These are phyloP conservation scores for Excoecaria agallocha DNA, from an alignment of 345 rosid species.

Conservation along the genomic window DNA sequence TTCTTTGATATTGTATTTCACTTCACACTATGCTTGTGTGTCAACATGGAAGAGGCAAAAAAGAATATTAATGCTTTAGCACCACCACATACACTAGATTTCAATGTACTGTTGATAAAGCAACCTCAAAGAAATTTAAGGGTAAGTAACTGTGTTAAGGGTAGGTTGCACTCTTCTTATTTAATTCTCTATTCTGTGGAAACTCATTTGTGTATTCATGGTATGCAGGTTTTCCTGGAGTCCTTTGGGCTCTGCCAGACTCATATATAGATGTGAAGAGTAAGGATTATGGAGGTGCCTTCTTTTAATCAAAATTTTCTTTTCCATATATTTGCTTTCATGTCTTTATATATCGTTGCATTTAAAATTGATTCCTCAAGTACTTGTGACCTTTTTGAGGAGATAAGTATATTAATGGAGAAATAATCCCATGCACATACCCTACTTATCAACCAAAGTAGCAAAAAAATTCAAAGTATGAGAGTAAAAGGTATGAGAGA, in stretches of 20 bases:
- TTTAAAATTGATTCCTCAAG: background rate
- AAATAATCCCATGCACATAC: slow-evolving; percentile 83
- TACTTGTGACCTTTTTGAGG: slow-evolving; percentile 35
- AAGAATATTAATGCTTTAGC: slow-evolving; percentile 95
- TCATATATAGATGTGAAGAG: slow-evolving; percentile 93
- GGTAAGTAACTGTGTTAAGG: background rate
- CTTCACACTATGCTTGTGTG: background rate
- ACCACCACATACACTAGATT: slow-evolving; percentile 54
- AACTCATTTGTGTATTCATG: background rate
- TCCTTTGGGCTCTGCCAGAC: slow-evolving; percentile 95
- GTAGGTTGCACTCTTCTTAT: background rate
- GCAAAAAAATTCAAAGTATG: slow-evolving; percentile 54
- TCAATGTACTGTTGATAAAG: slow-evolving; percentile 40
- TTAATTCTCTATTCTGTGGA: background rate
- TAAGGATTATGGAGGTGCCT: slow-evolving; percentile 94
- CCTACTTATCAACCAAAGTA: slow-evolving; percentile 93
- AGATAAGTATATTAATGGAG: slow-evolving; percentile 90
- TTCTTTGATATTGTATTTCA: background rate
- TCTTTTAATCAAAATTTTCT: background rate
- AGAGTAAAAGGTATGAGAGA: slow-evolving; percentile 71
- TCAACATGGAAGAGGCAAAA: slow-evolving; percentile 86
- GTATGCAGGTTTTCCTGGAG: slow-evolving; percentile 87
- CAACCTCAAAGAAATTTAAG: slow-evolving; percentile 20
- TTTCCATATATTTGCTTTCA: background rate
- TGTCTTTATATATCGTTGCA: background rate